A percentile compares a stretch with the other conserved stretches of the same genome.
phyloP scores from a whole-genome alignment of 2,329 filamentous ascomycete species.

The Emergomyces orientalis region DNA sequence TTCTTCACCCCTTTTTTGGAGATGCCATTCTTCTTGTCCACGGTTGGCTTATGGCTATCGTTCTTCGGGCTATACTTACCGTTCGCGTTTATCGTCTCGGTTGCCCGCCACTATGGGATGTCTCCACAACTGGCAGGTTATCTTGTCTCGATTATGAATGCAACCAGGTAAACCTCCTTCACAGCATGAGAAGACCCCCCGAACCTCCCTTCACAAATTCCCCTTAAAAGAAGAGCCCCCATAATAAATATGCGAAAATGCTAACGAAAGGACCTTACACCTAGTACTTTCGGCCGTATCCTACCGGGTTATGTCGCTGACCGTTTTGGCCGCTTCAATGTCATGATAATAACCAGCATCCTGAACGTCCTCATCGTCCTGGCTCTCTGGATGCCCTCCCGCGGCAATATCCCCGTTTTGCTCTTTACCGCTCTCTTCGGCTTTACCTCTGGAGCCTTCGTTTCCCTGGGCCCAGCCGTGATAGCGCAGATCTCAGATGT shows the following conservation, averaged over 20 bases:
- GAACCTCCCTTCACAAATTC: neutral
- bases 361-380: constrained; percentile 42
- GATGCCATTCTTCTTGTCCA: constrained; percentile 36
- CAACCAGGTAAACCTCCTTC: constrained; percentile 27
- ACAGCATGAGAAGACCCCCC: neutral
- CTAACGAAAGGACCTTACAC: neutral
- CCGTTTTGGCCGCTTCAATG: constrained; percentile 46
- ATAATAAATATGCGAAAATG: neutral
- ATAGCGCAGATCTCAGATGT: constrained; percentile 64
- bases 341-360: constrained; percentile 42
- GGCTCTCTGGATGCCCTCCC: constrained; percentile 47
- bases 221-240: neutral
- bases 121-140: constrained; percentile 41
- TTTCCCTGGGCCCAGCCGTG: constrained; percentile 53
- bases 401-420: constrained; percentile 49
- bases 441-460: constrained; percentile 58
- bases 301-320: constrained; percentile 48
- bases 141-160: constrained; percentile 47
- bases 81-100: constrained; percentile 42
- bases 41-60: constrained; percentile 46
- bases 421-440: constrained; percentile 60
- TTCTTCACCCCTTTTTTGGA: constrained; percentile 43
- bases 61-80: constrained; percentile 53
- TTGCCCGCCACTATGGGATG: constrained; percentile 44
- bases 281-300: constrained; percentile 46